Base-by-base conservation (phyloP, 75 land plant species). In the Cunninghamia lanceolata region DNA sequence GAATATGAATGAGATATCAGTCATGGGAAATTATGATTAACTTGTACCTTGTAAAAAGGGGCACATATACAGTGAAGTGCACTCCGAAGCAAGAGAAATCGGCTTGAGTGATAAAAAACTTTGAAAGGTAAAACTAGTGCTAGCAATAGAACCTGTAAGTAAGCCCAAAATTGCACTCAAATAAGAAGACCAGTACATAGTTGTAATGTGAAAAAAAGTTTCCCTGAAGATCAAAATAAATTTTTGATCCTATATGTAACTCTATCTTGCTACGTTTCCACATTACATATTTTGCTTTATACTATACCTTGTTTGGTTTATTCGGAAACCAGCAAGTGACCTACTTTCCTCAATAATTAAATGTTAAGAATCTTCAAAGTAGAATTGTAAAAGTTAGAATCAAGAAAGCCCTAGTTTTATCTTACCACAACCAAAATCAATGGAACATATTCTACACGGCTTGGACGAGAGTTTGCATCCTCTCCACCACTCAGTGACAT, bases 41-140 rank as follows among this genome's bases (percentile, higher is more conserved):
- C 43, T 28, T 32, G 38, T 88, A 94, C 94, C 94, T 93, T 93
- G 83, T 91, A 94, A 10, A 94, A 87, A 15, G 94, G 95, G 8
- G 91, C 91, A 75, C 77, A 86, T 19, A 92, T 6, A 75, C 90
- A 88, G 56, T 87, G 90, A 38, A 85, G 54, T n/a, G 88, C 4
- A 47, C 89, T 86, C 19, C 56, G 38, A 39, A 92, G 68, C 66
- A 94, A 91, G 88, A 92, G 92, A 80, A 91, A 68, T 0, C 92
- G 89, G 43, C 91, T 94, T 70, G 92, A 91, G 13, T 90, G 87
- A 66, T 91, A 89, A 53, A 92, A 47, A 54, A 90, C 56, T 83
- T 92, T 84, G 36, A 94, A 85, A 7, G 95, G 95, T 80, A 87
- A 93, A 63, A 91, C 50, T 2, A 86, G 34, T 21, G 91, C 83